Percentiles rank a stretch among this genome's conserved stretches.
Conservation (phyloP, 2,329 filamentous ascomycete species). For the Claviceps sp. region DNA sequence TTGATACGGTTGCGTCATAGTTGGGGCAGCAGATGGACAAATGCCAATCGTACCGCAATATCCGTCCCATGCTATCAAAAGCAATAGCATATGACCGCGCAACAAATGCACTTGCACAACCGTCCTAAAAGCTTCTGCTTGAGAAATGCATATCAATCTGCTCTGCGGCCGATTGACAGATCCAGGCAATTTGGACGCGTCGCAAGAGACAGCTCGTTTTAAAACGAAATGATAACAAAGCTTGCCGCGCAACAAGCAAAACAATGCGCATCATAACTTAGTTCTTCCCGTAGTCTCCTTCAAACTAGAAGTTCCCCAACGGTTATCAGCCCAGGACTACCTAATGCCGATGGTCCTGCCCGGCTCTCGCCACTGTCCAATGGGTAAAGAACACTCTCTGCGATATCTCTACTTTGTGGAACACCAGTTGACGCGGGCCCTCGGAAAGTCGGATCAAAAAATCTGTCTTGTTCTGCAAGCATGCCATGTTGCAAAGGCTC, state of each 20-base stretch:
- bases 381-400: conserved; percentile 49
- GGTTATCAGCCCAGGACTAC: conserved; percentile 31
- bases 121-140: background rate
- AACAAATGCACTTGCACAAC: background rate
- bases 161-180: background rate
- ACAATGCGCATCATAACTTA: background rate
- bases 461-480: conserved; percentile 35
- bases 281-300: conserved; percentile 27
- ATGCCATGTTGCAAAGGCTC: conserved; percentile 38
- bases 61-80: no score
- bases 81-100: background rate
- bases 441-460: conserved; percentile 51
- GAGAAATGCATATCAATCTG: background rate
- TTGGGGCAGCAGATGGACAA: no score
- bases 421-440: conserved; percentile 35
- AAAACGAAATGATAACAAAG: background rate
- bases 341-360: conserved; percentile 24
- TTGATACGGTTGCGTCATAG: no score
- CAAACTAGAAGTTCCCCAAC: conserved; percentile 48
- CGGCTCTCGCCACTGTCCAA: conserved; percentile 37
- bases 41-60: no score
- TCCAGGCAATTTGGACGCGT: background rate
- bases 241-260: background rate
- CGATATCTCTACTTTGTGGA: conserved; percentile 34
- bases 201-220: no score